phyloP scores from a whole-genome alignment of 192 early-diverging fungal genomes.

The Mortierella hygrophila region DNA sequence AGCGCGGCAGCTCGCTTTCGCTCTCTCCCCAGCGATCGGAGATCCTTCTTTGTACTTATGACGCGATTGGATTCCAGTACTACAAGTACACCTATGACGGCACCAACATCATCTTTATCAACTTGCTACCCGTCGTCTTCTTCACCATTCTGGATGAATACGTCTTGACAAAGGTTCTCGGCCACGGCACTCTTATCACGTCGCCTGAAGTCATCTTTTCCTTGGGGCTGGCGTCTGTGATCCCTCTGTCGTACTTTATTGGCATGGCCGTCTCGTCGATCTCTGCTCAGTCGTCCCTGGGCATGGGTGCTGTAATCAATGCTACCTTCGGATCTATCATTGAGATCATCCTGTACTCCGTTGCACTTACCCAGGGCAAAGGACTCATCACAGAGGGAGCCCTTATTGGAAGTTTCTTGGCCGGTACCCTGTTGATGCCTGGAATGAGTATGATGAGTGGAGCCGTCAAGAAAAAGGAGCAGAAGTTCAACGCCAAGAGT shows the following conservation, averaged over 20 bases:
- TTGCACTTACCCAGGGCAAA: conserved; percentile 92
- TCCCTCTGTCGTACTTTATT: conserved; percentile 97
- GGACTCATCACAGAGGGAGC: conserved; percentile 89
- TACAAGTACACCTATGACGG: conserved; percentile 98
- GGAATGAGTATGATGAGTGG: conserved; percentile 96
- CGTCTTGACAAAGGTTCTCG: conserved; percentile 64
- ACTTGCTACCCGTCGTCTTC: conserved; percentile 84
- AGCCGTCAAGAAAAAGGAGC: conserved; percentile 92
- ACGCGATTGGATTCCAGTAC: conserved; percentile 91
- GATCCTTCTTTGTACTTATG: conserved; percentile 90
- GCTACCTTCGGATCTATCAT: conserved; percentile 98
- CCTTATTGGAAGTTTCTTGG: conserved; percentile 91
- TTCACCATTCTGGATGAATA: conserved; percentile 91
- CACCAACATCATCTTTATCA: conserved; percentile 97
- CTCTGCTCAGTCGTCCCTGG: conserved; percentile 93
- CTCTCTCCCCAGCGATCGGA: conserved; percentile 58
- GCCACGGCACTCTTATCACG: conserved; percentile 45
- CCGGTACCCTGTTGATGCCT: conserved; percentile 92
- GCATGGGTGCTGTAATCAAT: conserved; percentile 97
- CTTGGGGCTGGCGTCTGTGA: conserved; percentile 81
- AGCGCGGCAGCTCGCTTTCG: conserved; percentile 62
- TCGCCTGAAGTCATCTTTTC: conserved; percentile 71
- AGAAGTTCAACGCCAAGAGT: conserved; percentile 94
- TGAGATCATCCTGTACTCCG: conserved; percentile 95
- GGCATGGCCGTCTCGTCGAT: conserved; percentile 97